phyloP scores from a whole-genome alignment of 2,329 filamentous ascomycete genomes.

The Ophiostoma perfectum region DNA sequence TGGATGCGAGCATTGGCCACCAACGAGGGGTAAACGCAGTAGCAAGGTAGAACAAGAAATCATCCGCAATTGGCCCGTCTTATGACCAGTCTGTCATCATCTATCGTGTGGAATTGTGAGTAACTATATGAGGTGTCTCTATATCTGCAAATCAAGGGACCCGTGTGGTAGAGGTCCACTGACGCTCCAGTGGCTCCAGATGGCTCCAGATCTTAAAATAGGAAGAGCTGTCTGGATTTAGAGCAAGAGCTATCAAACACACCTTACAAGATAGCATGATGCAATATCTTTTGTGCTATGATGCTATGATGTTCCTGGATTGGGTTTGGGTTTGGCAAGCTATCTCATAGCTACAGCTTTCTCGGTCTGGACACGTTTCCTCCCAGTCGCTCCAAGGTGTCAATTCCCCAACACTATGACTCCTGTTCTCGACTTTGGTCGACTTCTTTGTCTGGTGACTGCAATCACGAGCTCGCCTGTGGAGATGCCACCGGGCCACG shows the following conservation, averaged over 20 bases:
- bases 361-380: neutral
- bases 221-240: too few species aligned
- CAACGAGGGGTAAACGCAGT: neutral
- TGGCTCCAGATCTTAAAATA: too few species aligned
- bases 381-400: too few species aligned
- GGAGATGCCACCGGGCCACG: neutral
- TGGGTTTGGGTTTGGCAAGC: neutral
- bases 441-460: constrained; percentile 5
- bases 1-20: neutral
- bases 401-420: neutral
- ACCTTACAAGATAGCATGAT: too few species aligned
- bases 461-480: neutral
- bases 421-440: neutral
- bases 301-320: neutral
- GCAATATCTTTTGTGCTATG: neutral
- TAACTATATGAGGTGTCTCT: too few species aligned
- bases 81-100: neutral
- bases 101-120: too few species aligned
- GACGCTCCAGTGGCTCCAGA: too few species aligned
- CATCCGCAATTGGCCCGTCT: neutral
- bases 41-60: neutral
- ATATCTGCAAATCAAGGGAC: too few species aligned
- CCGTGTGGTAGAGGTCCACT: too few species aligned
- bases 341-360: neutral
- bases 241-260: too few species aligned